Evolutionary conservation across 1,284 basidiomycete species (phyloP).

Genomic region (Marasmius fiardii): DNA sequence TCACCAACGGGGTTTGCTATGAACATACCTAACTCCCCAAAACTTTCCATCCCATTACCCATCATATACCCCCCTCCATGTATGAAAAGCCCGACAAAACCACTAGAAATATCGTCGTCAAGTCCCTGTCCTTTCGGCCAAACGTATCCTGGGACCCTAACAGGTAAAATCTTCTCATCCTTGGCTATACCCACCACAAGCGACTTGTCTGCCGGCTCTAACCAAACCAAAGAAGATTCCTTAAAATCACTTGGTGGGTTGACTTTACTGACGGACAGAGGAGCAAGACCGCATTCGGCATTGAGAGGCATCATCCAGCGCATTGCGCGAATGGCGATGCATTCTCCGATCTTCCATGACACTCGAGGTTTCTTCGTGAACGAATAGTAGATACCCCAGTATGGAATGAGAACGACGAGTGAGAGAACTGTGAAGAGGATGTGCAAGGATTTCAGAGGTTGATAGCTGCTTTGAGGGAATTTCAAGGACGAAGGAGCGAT

Average conservation of each 20-base stretch:
- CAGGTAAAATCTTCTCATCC: constrained; percentile 18
- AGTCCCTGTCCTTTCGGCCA: constrained; percentile 20
- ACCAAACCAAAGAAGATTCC: constrained; percentile 21
- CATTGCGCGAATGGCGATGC: constrained; percentile 17
- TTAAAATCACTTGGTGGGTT: constrained; percentile 19
- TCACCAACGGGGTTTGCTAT: neutral
- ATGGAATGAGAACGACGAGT: constrained; percentile 15
- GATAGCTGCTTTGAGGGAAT: neutral
- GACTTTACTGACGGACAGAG: constrained; percentile 18
- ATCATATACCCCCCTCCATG: constrained; percentile 16
- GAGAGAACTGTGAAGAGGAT: constrained; percentile 2
- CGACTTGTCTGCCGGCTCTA: constrained; percentile 14
- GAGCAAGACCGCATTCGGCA: constrained; percentile 13
- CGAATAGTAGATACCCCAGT: constrained; percentile 17
- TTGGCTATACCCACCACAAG: constrained; percentile 16
- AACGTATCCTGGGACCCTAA: constrained; percentile 21
- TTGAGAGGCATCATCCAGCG: constrained; percentile 21
- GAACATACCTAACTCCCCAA: constrained; percentile 16
- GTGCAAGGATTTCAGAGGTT: constrained; percentile 16
- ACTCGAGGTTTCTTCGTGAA: constrained; percentile 13
- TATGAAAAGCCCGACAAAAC: constrained; percentile 21
- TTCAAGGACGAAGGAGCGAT: neutral
- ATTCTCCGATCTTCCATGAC: constrained; percentile 21
- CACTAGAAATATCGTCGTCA: constrained; percentile 5
- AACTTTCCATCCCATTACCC: constrained; percentile 1